These are phyloP conservation scores for Medicago arabica DNA, from an alignment of 306 rosid species.

Conservation along the genomic window DNA sequence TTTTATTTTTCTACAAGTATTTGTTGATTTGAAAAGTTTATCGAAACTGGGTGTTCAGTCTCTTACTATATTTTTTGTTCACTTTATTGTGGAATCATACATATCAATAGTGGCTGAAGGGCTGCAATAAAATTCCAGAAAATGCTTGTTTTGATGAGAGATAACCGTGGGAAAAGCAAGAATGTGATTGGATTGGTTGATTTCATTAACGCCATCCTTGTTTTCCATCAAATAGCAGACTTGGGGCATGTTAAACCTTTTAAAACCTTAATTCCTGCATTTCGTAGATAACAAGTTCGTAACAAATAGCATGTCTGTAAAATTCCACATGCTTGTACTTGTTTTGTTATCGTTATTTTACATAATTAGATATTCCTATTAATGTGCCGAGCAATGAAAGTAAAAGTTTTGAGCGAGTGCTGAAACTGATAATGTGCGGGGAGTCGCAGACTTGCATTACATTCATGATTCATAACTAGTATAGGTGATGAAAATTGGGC, in stretches of 20 bases:
- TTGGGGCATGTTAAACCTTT: too few species aligned
- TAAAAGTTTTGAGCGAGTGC: neutral
- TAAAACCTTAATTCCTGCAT: too few species aligned
- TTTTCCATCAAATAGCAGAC: too few species aligned
- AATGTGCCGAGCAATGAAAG: conserved; percentile 9
- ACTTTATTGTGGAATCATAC: conserved; percentile 22
- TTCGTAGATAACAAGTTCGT: too few species aligned
- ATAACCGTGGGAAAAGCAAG: too few species aligned
- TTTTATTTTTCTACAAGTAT: neutral
- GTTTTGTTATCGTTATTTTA: conserved; percentile 1
- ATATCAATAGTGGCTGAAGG: conserved; percentile 4
- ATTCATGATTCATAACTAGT: conserved; percentile 11
- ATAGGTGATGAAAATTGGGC: conserved; percentile 7
- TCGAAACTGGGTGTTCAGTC: neutral
- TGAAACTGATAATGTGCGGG: conserved; percentile 26
- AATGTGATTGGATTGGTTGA: too few species aligned
- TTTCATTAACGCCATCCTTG: too few species aligned
- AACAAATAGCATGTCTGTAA: neutral
- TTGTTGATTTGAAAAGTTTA: conserved; percentile 1
- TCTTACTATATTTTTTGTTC: neutral
- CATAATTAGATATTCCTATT: conserved; percentile 19
- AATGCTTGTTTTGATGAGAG: too few species aligned
- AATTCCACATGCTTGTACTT: conserved; percentile 34
- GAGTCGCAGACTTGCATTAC: neutral
- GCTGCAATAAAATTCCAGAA: neutral